A percentile compares a stretch with the other conserved stretches of the same genome.
These are phyloP conservation scores for Hymenoscyphus occultus DNA, from an alignment of 2,329 filamentous ascomycete species.

Conservation along the genomic window DNA sequence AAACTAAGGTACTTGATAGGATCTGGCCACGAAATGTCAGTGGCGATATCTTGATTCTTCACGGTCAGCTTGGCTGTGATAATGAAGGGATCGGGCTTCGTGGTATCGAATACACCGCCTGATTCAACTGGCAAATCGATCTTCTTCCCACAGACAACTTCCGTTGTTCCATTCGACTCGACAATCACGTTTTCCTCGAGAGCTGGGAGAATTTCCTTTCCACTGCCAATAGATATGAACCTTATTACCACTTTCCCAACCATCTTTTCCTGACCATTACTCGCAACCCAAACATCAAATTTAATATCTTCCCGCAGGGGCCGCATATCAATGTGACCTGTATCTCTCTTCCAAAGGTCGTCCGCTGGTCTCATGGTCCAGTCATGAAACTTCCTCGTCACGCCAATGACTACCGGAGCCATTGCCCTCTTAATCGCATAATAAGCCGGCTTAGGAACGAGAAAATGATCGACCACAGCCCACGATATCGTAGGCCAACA, in stretches of 20 bases:
- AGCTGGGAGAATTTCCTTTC: background rate
- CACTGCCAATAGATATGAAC: background rate
- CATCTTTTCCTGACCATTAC: background rate
- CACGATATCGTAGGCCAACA: slow-evolving; percentile 67
- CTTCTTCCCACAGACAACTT: background rate
- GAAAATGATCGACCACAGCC: slow-evolving; percentile 60
- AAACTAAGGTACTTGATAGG: slow-evolving; percentile 4
- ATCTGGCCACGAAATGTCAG: slow-evolving; percentile 7
- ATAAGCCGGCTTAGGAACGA: slow-evolving; percentile 49
- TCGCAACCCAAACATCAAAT: background rate
- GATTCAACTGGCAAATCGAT: background rate
- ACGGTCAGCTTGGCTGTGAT: background rate
- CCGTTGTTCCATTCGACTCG: background rate
- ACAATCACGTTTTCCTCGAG: background rate
- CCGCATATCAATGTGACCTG: background rate
- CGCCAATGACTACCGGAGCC: slow-evolving; percentile 24
- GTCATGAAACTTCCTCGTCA: slow-evolving; percentile 22
- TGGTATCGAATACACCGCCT: background rate
- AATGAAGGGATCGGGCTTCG: background rate
- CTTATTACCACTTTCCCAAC: background rate
- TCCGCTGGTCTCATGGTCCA: slow-evolving; percentile 13
- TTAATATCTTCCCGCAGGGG: background rate
- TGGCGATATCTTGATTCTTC: background rate
- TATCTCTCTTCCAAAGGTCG: slow-evolving; percentile 19
- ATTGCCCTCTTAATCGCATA: slow-evolving; percentile 51